phyloP scores from a whole-genome alignment of 768 basidiomycete genomes.

The Pleurotus pulmonarius region DNA sequence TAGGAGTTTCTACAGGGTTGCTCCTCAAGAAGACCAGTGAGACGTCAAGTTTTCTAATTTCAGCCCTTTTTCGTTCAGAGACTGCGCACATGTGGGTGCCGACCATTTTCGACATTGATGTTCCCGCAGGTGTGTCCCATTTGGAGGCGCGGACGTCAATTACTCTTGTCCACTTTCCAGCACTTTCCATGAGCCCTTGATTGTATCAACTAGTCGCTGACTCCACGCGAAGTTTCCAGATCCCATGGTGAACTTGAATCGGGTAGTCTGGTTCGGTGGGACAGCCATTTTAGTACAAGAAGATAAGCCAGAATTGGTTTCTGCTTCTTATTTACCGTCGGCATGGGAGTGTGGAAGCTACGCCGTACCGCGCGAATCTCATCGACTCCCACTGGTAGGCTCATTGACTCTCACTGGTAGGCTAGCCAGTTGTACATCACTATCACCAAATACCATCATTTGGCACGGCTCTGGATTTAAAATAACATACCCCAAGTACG shows the following conservation, averaged over 20 bases:
- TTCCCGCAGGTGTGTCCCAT: too few species aligned
- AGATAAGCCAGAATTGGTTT: neutral
- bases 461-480: neutral
- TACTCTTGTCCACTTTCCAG: neutral
- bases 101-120: too few species aligned
- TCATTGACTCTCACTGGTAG: neutral
- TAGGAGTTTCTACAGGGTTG: too few species aligned
- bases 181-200: neutral
- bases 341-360: conserved; percentile 3
- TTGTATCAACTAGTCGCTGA: neutral
- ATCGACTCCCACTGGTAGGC: neutral
- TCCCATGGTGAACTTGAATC: neutral
- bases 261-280: neutral
- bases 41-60: too few species aligned
- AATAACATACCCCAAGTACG: too few species aligned
- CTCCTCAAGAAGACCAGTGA: too few species aligned
- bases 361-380: neutral
- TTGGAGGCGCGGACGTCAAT: too few species aligned
- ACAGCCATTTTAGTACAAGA: neutral
- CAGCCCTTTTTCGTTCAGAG: too few species aligned
- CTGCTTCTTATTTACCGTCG: conserved; percentile 3
- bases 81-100: too few species aligned
- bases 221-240: neutral
- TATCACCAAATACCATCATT: neutral
- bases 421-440: neutral